Evolutionary conservation across 2,329 filamentous ascomycete genomes (phyloP).

Genomic region (Myotisia sp.): DNA sequence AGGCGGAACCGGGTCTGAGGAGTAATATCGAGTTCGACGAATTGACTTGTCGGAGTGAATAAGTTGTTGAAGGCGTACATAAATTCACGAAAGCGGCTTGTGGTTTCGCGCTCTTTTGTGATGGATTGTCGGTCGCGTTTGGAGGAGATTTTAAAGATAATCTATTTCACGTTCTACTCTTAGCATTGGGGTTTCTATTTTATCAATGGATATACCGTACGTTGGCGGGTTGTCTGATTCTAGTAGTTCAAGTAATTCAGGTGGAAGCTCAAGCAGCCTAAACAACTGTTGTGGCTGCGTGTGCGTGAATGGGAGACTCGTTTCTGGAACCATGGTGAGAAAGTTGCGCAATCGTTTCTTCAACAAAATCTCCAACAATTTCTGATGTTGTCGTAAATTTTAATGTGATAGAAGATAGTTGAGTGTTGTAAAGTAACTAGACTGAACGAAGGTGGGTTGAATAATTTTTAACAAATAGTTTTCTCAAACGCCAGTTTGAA

Average conservation of each 20-base stretch:
- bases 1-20: slow-evolving; percentile 25
- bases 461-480: no score
- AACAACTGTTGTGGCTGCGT: slow-evolving; percentile 38
- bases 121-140: background rate
- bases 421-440: no score
- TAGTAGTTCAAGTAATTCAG: slow-evolving; percentile 42
- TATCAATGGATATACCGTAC: slow-evolving; percentile 15
- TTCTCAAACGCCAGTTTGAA: no score
- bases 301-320: slow-evolving; percentile 30
- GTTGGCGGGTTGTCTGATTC: slow-evolving; percentile 31
- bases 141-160: background rate
- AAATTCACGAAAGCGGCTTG: slow-evolving; percentile 38
- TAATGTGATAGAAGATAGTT: no score
- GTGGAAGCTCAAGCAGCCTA: slow-evolving; percentile 46
- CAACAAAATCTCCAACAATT: no score
- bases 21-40: slow-evolving; percentile 51
- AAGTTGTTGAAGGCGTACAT: slow-evolving; percentile 44
- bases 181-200: no score
- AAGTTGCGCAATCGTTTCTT: no score
- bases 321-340: no score
- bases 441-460: no score
- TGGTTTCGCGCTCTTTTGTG: background rate
- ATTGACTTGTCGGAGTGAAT: slow-evolving; percentile 48
- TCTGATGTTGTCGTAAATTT: no score
- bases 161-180: no score